Evolutionary conservation across 176 grass and related monocot genomes (phyloP), one percentile per base, ranked within the genome.

Genomic region (Phoenix roebelenii): DNA sequence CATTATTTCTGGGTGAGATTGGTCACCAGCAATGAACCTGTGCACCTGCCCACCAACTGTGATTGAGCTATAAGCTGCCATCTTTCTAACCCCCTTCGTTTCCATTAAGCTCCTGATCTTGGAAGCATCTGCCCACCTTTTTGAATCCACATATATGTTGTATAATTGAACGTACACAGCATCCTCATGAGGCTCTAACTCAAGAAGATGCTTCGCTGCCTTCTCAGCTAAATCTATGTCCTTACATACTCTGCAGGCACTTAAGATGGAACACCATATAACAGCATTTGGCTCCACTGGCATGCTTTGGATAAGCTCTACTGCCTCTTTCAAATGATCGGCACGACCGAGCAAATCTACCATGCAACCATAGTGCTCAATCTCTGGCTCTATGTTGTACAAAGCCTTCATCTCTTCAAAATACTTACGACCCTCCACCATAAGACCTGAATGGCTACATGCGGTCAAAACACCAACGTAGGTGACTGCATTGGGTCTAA

Each of bases 361-460:
- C 77, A 95, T 82, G 72, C 82, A 89, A 22, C 83, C 82, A 67
- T 95, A 95, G 30, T 95, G 85, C 71, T 85, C 79, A 20, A 89
- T 74, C 65, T 64, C 60, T 51, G 82, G 79, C 2, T 48, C 54
- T 59, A 95, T 74, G 5, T 74, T 72, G 50, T 89, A 57, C 62
- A 75, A 52, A 15, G 61, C 69, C 65, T 18, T 77, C 85, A 95
- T 95, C 66, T 89, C 76, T 0, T 84, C 22, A 15, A 95, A 86
- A 60, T 86, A 73, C 9, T 60, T 49, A 18, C 58, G 76, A 6
- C 79, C 82, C 70, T 89, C 73, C 0, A 64, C 44, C 51, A 95
- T 52, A 58, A 83, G 61, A 15, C 74, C 79, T 23, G 85, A 74
- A 64, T 89, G 90, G 51, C 83, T 89, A 44, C 86, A 89, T 61